Base-by-base conservation (phyloP, 805 yeast genomes). In the Hanseniaspora pseudoguilliermondii region DNA sequence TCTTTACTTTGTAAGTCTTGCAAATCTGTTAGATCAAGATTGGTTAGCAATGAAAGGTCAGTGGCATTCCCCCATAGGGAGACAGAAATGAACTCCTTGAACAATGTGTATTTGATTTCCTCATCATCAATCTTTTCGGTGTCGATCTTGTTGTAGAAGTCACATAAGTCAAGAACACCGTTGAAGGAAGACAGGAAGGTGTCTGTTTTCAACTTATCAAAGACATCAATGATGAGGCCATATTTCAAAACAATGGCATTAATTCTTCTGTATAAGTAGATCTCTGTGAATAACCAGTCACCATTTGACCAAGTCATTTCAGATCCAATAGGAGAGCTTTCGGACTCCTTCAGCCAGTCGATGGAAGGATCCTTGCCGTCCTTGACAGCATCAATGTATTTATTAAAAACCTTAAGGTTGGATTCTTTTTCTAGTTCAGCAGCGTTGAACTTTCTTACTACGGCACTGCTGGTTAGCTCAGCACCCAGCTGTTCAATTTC, bases 51-150 rank as follows among this genome's bases (percentile, higher is more conserved):
- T 0, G 97, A 88, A 64, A 93, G 76, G 69, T 93, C 99, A 4
- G 97, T 87, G 20, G 97, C 97, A 69, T 93, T 93, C 29, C 99
- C 99, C 99, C 99, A 93, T 54, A 93, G 71, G 0, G 96, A 86
- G 55, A 91, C 79, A 65, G 89, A 95, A 44, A 86, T 70, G 59
- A 90, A 85, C 66, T 93, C 99, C 59, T 75, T 78, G 73, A 89
- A 90, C 47, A 88, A 71, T 6, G 55, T 44, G 8, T 43, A 43
- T 11, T 51, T 43, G 13, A 83, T 62, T 58, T 74, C 67, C 59
- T 82, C 67, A 0, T 76, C 67, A 5, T 77, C 81, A 2, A 54
- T 32, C 13, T 54, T 47, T 8, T 60, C 51, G 46, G 69, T 61
- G 53, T 72, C 69, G 35, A 64, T 62, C 16, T 64, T 62, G n/a